phyloP scores from a whole-genome alignment of 164 flowering plant species.

The Umbellularia californica region DNA sequence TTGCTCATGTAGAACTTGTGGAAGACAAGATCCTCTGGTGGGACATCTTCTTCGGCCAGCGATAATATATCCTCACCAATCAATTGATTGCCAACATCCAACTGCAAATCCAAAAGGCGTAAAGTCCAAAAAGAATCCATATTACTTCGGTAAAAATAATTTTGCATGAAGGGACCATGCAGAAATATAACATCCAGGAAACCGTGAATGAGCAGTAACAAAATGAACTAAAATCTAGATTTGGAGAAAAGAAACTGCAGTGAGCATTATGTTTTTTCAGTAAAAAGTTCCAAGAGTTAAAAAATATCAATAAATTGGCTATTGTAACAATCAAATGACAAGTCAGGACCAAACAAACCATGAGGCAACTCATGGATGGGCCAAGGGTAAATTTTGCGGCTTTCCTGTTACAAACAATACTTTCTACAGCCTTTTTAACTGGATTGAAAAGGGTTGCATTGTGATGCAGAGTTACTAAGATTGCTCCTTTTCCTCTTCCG shows the following conservation, averaged over 20 bases:
- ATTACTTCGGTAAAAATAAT: background rate
- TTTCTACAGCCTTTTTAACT: no score
- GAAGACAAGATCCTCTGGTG: constrained; percentile 92
- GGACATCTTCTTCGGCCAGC: constrained; percentile 77
- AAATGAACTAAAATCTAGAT: background rate
- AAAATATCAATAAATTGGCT: background rate
- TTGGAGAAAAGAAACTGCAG: background rate
- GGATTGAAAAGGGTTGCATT: no score
- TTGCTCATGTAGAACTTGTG: constrained; percentile 88
- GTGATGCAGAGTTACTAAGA: no score
- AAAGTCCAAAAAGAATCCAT: background rate
- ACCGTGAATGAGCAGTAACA: background rate
- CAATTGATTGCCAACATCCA: constrained; percentile 60
- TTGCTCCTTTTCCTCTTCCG: no score
- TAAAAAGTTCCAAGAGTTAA: background rate
- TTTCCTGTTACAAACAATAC: no score
- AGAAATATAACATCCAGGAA: background rate
- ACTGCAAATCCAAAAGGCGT: constrained; percentile 38
- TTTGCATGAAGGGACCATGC: background rate
- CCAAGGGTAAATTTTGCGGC: no score
- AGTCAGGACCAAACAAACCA: background rate
- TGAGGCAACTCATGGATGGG: no score
- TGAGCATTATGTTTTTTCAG: background rate
- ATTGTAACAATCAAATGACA: background rate
- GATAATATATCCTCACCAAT: constrained; percentile 83